Evolutionary conservation across 345 rosid species (phyloP), one percentile per base, ranked within the genome.

Genomic region (Passiflora organensis): DNA sequence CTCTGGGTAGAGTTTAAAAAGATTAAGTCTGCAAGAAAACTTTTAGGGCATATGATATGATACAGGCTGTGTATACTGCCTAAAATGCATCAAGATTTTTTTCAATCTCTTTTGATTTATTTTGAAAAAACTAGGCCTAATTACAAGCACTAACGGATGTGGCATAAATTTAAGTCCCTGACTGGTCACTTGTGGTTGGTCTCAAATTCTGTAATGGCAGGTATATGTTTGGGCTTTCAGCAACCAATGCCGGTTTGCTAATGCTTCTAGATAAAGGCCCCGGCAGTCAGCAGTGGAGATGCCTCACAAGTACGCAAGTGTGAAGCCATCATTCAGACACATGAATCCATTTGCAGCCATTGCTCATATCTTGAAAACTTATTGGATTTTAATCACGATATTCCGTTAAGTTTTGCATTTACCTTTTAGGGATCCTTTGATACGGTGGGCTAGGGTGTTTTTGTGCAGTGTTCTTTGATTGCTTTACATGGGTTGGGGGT

Each of bases 231-330:
- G 95, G 91, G 52, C 53, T 82, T 56, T 72, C 97, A 43, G 67
- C 83, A 37, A 76, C 70, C 73, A 79, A 80, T 45, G 71, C 52
- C 10, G 99, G 99, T 58, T 75, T 94, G 85, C 78, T 83, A 48
- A 74, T 94, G 85, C 82, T 89, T 25, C 66, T 94, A 56, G 99
- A 94, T 60, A 85, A 82, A 69, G 76, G 72, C 39, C 80, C 95
- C 46, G 76, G 69, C 43, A 63, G 70, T 48, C 64, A 80, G 67
- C 91, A 74, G 56, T 80, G 84, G 94, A 83, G 89, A 80, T 94
- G 96, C 61, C 80, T 83, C 50, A 59, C 81, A 58, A 94, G 94
- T 67, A 72, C 82, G 1, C 94, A 81, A 76, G 81, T 81, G 59
- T 64, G 23, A 56, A 56, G 32, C 59, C 38, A n/a, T 38, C 22